Conservation (phyloP, 2,329 filamentous ascomycete genomes). For the Fusarium poae region DNA sequence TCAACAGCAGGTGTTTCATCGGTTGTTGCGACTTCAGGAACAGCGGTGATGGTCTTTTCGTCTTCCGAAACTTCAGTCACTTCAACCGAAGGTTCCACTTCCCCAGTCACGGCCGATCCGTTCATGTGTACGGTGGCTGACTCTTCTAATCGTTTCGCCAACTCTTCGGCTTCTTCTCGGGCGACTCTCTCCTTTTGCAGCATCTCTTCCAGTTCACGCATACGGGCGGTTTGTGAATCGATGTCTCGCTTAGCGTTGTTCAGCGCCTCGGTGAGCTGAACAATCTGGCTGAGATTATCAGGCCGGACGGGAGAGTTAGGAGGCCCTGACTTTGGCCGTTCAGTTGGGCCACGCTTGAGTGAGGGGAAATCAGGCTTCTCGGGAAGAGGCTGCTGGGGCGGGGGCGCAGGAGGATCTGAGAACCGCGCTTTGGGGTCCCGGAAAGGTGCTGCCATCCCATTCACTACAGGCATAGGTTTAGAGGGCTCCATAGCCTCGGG, state of each 20-base stretch:
- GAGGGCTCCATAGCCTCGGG: slow-evolving; percentile 61
- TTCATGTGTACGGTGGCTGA: slow-evolving; percentile 56
- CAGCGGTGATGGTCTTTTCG: slow-evolving; percentile 28
- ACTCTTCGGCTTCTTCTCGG: slow-evolving; percentile 85
- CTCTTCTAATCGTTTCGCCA: slow-evolving; percentile 77
- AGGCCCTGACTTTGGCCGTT: slow-evolving; percentile 73
- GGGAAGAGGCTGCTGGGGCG: slow-evolving; percentile 90
- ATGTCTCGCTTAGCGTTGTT: slow-evolving; percentile 88
- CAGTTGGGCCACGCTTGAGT: slow-evolving; percentile 80
- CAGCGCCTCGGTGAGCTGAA: slow-evolving; percentile 86
- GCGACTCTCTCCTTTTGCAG: slow-evolving; percentile 84
- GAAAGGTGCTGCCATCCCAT: slow-evolving; percentile 66
- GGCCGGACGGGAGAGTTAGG: slow-evolving; percentile 71
- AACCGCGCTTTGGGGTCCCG: slow-evolving; percentile 88
- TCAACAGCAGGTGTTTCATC: slow-evolving; percentile 52
- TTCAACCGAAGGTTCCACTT: slow-evolving; percentile 34
- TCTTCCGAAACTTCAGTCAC: slow-evolving; percentile 38
- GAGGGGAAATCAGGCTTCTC: slow-evolving; percentile 89
- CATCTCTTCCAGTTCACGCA: slow-evolving; percentile 81
- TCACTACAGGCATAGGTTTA: slow-evolving; percentile 62
- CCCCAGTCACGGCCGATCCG: slow-evolving; percentile 43
- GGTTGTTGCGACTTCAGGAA: slow-evolving; percentile 49
- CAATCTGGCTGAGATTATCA: slow-evolving; percentile 77
- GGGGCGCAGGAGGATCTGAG: slow-evolving; percentile 91
- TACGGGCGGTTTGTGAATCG: slow-evolving; percentile 81